Conservation (phyloP, 176 grass and related monocot genomes). For the Bromus sterilis region DNA sequence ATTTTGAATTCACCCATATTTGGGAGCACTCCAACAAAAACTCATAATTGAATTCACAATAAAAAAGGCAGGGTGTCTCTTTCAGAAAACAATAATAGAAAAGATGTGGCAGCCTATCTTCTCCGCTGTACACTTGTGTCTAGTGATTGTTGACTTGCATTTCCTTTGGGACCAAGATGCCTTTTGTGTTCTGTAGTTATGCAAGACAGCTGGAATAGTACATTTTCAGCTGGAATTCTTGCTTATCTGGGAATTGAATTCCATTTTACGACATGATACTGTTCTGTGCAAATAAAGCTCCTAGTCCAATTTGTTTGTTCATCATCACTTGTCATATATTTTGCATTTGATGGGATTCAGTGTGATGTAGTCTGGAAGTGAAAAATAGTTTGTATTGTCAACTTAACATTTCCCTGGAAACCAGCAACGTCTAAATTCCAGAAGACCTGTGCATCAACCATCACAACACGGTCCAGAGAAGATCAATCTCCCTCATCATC, state of each 20-base stretch:
- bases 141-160: neutral
- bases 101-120: neutral
- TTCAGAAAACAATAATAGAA: neutral
- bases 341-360: neutral
- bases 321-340: neutral
- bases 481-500: too few species aligned
- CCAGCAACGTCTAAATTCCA: too few species aligned
- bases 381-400: neutral
- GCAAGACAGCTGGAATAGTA: neutral
- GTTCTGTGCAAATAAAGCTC: neutral
- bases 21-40: neutral
- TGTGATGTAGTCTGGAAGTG: neutral
- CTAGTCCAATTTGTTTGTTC: neutral
- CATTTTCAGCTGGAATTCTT: neutral
- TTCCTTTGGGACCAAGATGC: neutral
- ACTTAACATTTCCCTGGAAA: neutral
- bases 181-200: conserved; percentile 9
- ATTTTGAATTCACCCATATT: neutral
- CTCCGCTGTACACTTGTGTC: neutral
- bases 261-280: neutral
- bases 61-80: neutral
- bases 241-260: neutral
- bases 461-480: too few species aligned
- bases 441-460: too few species aligned
- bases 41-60: neutral